These are phyloP conservation scores for Boletus mariae DNA, from an alignment of 1,284 basidiomycete genomes.

Conservation along the genomic window DNA sequence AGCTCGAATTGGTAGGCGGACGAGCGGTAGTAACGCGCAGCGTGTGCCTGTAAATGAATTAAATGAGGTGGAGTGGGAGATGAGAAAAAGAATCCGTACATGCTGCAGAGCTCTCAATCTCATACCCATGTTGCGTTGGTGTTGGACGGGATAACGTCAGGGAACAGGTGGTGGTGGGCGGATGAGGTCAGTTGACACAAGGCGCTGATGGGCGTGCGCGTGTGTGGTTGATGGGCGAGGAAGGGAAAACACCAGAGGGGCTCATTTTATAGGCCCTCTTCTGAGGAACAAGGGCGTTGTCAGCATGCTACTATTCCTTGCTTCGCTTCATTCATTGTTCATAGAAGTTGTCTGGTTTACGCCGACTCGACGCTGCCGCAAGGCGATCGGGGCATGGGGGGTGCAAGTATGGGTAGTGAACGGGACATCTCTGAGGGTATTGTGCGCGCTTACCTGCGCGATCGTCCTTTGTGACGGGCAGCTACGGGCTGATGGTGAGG, in stretches of 20 bases:
- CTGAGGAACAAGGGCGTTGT: conserved; percentile 11
- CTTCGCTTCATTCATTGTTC: conserved; percentile 7
- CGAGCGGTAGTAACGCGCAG: conserved; percentile 1
- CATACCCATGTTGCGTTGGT: conserved; percentile 9
- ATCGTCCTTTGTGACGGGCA: not conserved
- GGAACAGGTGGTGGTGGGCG: not conserved
- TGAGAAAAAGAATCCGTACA: conserved; percentile 9
- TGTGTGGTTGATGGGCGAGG: not conserved
- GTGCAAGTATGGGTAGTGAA: not conserved
- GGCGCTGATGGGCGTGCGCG: conserved; percentile 2
- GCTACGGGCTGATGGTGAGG: not conserved
- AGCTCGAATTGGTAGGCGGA: conserved; percentile 22
- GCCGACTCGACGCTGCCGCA: conserved; percentile 4
- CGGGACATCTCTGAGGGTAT: conserved; percentile 16
- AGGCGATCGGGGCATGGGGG: conserved; percentile 23
- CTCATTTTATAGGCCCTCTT: conserved; percentile 16
- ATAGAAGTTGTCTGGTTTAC: conserved; percentile 1
- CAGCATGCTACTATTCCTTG: not conserved
- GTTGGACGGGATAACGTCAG: not conserved
- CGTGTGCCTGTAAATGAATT: not conserved
- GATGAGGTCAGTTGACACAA: not conserved
- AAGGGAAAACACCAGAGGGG: not conserved
- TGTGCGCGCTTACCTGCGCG: not conserved
- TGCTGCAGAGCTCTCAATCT: conserved; percentile 10
- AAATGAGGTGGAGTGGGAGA: not conserved